Evolutionary conservation across 1,139 yeast genomes (phyloP), one percentile per base, ranked within the genome.

Genomic region (Diutina ranongensis): DNA sequence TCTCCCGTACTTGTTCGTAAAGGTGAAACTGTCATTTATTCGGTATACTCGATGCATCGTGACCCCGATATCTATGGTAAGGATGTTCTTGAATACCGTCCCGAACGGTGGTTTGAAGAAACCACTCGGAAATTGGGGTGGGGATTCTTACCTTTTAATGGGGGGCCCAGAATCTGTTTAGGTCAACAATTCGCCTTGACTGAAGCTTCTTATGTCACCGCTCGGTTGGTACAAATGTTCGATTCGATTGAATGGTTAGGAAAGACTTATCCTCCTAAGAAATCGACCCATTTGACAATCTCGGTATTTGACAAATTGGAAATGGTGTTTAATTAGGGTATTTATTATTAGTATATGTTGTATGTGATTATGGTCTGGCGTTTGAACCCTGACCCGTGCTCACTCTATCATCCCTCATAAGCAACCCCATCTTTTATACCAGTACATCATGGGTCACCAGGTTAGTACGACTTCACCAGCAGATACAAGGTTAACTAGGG

Each of bases 81-180:
- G 45, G 68, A 70, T 44, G 70, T 80, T 1, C 65, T 72, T 44
- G 57, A 50, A 12, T 80, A 79, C 54, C 51, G 53, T 2, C 83
- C 85, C 0, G 67, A 61, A 46, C 62, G 87, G 46, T 80, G 87
- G 87, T 61, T 60, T 47, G 68, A 64, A 49, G 83, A 64, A 40
- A 51, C 53, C 33, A 57, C 61, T 31, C 59, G 57, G 47, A 67
- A 63, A 51, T 55, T 63, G 48, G 73, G 72, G 19, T 76, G 80
- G 79, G 73, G 71, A 13, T 75, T 61, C 55, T 56, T 75, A 36
- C 54, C 54, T 2, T 52, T 52, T 35, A 46, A 48, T 15, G 45
- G 49, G 12, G 54, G 54, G 7, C 52, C 52, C 1, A 49, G 54
- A 25, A 42, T 33, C 21, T 42, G 45, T 80, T 81, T 16, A 80